Evolutionary conservation across 768 basidiomycete genomes (phyloP), one percentile per base, ranked within the genome.

Genomic region (Lactarius pseudohatsudake): DNA sequence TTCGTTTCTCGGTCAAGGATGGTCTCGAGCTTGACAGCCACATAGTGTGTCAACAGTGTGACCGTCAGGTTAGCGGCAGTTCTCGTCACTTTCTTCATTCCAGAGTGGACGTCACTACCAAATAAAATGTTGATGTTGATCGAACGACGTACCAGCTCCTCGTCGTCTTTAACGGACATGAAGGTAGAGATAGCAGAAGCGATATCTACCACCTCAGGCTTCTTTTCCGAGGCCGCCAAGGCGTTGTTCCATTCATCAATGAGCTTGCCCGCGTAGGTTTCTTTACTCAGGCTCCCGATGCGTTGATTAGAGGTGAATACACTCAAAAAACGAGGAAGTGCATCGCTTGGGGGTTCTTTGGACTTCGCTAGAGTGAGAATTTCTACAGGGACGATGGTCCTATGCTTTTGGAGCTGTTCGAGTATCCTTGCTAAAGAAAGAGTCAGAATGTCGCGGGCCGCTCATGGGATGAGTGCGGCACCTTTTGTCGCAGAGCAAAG

Each of bases 1-100:
- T 92, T 93, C 50, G 91, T 87, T 74, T 95, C 94, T 71, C 88
- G 87, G 77, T 99, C 96, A 40, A 98, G 82, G 74, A 97, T 95
- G 4, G 86, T 85, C 76, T 96, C 93, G 71, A 98, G 82, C 76
- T 91, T 96, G 43, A 89, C 83, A 28, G 91, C 89, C 54, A 98
- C 91, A 75, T 96, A 89, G 72, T 95, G 83, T 63, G 86, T 82
- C 68, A 98, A 84, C 16, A 98, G 80, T 0, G 94, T 94, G 20
- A 92, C 92, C 0, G 93, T 95, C 57, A 98, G 78, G 67, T 81
- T 83, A 4, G 91, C 84, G 18, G 94, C 92, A 0, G 79, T 86
- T 70, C 90, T 85, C 18, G 87, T 84, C 68, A 79, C 81, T 91
- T 90, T 94, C 94, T 97, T 74, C 40, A 59, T 55, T 56, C 54